Base-by-base conservation (phyloP, 345 rosid genomes). In the Sonneratia caseolaris region DNA sequence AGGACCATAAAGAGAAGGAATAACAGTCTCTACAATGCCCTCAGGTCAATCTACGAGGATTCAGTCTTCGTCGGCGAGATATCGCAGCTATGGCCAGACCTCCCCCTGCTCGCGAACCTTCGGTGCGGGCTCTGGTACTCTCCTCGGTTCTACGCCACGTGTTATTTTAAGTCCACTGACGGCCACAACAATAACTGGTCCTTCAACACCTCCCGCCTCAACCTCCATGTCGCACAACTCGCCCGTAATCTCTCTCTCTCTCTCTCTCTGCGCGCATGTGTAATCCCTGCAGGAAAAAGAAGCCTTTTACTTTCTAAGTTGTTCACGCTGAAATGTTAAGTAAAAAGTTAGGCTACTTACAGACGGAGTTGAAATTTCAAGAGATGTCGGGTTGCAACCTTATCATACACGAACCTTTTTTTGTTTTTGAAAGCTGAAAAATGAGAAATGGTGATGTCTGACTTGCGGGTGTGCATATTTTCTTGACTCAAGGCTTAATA, bases 101-200 rank as follows among this genome's bases (percentile, higher is more conserved):
- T 94, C 51, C 96, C 93, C 74, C 85, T 89, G 61, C 68, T 94
- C 3, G 91, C 96, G 7, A 94, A 94, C 69, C 91, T 94, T 62
- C 98, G 98, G 2, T 94, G 98, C 76, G 98, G 98, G 59, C 91
- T 91, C 75, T 94, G 98, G 98, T 94, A 94, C 84, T 86, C 89
- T 15, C 64, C 85, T 35, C 76, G 68, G 36, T 89, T 89, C 78
- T 79, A 86, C 9, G 81, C 87, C 73, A 82, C 92, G n/a, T 91
- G 98, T 69, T 91, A 94, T 84, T 94, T 89, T 79, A 94, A 94
- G 82, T 94, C 98, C 78, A 94, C 98, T 47, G 98, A 94, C 45
- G 98, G 97, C 64, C 98, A 94, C 82, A 81, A 91, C 68, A 89
- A 87, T 64, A 94, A 94, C 70, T 82, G 89, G 83, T 94, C 96